Conservation (phyloP, 164 flowering plant genomes). For the Nymphaea thermarum region DNA sequence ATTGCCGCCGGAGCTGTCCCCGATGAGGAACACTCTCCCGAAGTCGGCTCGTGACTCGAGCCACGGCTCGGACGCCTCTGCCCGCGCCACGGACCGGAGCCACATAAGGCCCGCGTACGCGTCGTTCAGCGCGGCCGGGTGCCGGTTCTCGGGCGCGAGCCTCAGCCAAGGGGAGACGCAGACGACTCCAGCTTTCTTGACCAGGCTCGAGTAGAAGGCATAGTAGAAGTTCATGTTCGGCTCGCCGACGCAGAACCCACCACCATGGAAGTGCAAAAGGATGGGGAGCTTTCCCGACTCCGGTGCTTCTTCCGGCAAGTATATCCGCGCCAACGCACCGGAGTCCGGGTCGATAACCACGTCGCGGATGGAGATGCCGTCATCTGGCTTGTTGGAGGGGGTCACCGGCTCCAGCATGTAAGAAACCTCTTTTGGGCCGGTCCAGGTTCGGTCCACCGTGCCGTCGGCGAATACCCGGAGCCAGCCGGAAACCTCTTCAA, state of each 20-base stretch:
- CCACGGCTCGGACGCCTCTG: constrained; percentile 23
- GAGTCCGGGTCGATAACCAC: constrained; percentile 18
- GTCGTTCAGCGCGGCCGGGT: constrained; percentile 64
- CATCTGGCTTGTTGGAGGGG: constrained; percentile 28
- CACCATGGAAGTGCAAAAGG: constrained; percentile 67
- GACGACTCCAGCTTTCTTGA: constrained; percentile 21
- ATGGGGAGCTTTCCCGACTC: constrained; percentile 32
- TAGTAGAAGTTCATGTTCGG: constrained; percentile 68
- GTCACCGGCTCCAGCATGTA: neutral
- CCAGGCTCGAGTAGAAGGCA: constrained; percentile 35
- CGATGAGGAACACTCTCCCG: constrained; percentile 53
- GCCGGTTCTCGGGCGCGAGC: constrained; percentile 69
- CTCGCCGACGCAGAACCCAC: constrained; percentile 76
- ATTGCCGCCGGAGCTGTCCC: constrained; percentile 83
- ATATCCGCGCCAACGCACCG: constrained; percentile 36
- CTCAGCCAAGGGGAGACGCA: constrained; percentile 45
- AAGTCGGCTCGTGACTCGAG: constrained; percentile 38
- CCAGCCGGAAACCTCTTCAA: constrained; percentile 66
- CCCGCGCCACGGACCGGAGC: constrained; percentile 37
- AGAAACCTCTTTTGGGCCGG: constrained; percentile 22
- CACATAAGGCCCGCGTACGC: constrained; percentile 44
- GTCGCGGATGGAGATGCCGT: constrained; percentile 52
- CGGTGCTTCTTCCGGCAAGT: constrained; percentile 29
- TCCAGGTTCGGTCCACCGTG: constrained; percentile 59
- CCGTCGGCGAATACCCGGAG: constrained; percentile 51